Evolutionary conservation across 306 rosid species (phyloP).

Genomic region (Dryas drummondii): DNA sequence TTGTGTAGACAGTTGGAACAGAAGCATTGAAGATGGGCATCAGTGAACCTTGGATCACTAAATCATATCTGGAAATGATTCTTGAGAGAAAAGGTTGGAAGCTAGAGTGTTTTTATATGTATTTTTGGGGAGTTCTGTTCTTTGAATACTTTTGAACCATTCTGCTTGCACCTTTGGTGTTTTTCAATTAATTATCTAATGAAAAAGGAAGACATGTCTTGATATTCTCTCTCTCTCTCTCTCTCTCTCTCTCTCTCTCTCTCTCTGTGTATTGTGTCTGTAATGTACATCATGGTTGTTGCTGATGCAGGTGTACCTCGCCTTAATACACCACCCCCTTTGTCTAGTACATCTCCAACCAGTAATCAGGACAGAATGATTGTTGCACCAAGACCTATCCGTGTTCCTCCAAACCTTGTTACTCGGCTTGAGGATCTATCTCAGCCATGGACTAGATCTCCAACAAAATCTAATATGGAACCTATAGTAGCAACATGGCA

Average conservation of each 20-base stretch:
- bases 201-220: constrained; percentile 8
- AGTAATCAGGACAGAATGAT: constrained; percentile 61
- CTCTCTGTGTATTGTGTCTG: neutral
- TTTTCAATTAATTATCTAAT: constrained; percentile 19
- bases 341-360: constrained; percentile 53
- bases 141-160: neutral
- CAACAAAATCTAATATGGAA: constrained; percentile 83
- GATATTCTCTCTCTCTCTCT: neutral
- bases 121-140: neutral
- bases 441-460: constrained; percentile 99
- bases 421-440: constrained; percentile 82
- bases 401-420: constrained; percentile 64
- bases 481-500: constrained; percentile 89
- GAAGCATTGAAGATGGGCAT: constrained; percentile 81
- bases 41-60: constrained; percentile 87
- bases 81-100: constrained; percentile 84
- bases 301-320: constrained; percentile 93
- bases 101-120: neutral
- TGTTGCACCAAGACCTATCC: constrained; percentile 91
- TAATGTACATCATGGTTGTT: constrained; percentile 16
- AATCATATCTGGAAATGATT: constrained; percentile 96
- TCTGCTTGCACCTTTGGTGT: constrained; percentile 18
- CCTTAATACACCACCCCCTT: constrained; percentile 92
- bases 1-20: constrained; percentile 83
- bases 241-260: neutral